A percentile compares a stretch with the other conserved stretches of the same genome.
Evolutionary conservation across 108 stramenopile genomes (phyloP).

Genomic region (Fistulifera solaris): DNA sequence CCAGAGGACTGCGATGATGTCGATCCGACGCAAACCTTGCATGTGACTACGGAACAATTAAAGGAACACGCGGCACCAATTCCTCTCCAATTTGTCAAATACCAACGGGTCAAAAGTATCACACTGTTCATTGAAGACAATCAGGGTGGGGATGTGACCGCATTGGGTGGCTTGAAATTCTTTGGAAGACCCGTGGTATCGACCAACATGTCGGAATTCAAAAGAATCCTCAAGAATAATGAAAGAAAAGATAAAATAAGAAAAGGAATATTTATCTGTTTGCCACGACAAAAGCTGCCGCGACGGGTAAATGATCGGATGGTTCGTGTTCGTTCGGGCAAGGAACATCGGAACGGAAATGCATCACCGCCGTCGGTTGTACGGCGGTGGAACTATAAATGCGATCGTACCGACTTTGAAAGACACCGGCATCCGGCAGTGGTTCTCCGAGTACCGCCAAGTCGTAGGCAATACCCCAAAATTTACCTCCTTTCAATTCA

Average conservation of each 20-base stretch:
- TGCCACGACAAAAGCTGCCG: conserved; percentile 43
- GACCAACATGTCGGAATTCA: conserved; percentile 1
- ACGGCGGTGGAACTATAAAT: conserved; percentile 65
- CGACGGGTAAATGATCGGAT: conserved; percentile 87
- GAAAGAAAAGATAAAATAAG: background rate
- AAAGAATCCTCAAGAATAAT: background rate
- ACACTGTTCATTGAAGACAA: conserved; percentile 86
- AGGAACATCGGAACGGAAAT: conserved; percentile 28
- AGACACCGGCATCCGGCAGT: conserved; percentile 59
- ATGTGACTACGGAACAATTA: conserved; percentile 59
- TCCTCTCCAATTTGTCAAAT: conserved; percentile 67
- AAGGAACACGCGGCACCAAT: conserved; percentile 50
- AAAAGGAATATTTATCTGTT: background rate
- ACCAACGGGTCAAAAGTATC: conserved; percentile 70
- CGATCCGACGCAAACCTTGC: conserved; percentile 65
- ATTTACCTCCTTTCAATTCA: conserved; percentile 82
- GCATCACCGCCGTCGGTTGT: conserved; percentile 46
- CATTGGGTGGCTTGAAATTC: conserved; percentile 64
- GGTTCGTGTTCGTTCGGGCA: conserved; percentile 82
- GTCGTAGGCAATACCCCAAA: conserved; percentile 91
- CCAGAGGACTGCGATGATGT: conserved; percentile 80
- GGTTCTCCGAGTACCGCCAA: conserved; percentile 69
- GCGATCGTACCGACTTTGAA: conserved; percentile 77
- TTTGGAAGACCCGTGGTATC: conserved; percentile 23
- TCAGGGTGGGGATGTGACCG: conserved; percentile 66